Conservation (phyloP, 2,329 filamentous ascomycete species). For the Lasiodiplodia citricola region DNA sequence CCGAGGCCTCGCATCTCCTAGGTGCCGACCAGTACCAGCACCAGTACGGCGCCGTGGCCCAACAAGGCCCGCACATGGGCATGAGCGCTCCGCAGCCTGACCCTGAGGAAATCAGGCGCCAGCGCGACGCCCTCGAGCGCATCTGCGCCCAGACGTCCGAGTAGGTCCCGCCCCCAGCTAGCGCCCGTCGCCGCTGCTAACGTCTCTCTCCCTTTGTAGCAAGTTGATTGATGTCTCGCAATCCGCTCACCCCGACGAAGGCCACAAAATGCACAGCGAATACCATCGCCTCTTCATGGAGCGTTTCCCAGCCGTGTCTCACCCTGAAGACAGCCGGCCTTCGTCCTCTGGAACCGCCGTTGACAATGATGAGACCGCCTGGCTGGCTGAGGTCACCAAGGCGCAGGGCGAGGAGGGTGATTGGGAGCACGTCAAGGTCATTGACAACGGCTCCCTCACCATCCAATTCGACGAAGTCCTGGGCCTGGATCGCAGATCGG, state of each 20-base stretch:
- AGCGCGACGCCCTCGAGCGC: conserved; percentile 54
- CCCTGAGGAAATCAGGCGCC: conserved; percentile 55
- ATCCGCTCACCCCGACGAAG: conserved; percentile 44
- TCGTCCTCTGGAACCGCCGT: conserved; percentile 24
- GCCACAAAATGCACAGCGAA: conserved; percentile 44
- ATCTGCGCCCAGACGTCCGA: conserved; percentile 57
- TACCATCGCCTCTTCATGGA: conserved; percentile 51
- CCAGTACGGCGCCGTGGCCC: conserved; percentile 50
- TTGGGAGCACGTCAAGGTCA: conserved; percentile 40
- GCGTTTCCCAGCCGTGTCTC: conserved; percentile 39
- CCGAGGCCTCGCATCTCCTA: conserved; percentile 54
- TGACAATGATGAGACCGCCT: conserved; percentile 27
- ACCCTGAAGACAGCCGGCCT: conserved; percentile 24
- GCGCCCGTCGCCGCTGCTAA: conserved; percentile 1
- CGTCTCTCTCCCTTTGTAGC: conserved; percentile 42
- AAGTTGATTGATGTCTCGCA: conserved; percentile 58
- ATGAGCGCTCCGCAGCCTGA: conserved; percentile 49
- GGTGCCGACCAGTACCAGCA: conserved; percentile 48
- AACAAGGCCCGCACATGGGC: conserved; percentile 38
- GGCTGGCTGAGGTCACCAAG: conserved; percentile 37
- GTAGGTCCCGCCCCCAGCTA: conserved; percentile 39
- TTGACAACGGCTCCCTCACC: conserved; percentile 42
- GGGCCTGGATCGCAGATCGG: conserved; percentile 31
- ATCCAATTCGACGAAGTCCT: conserved; percentile 43
- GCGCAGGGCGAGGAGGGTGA: conserved; percentile 34